Base-by-base conservation (phyloP, 192 early-diverging fungal species). In the Coemansia sp. region DNA sequence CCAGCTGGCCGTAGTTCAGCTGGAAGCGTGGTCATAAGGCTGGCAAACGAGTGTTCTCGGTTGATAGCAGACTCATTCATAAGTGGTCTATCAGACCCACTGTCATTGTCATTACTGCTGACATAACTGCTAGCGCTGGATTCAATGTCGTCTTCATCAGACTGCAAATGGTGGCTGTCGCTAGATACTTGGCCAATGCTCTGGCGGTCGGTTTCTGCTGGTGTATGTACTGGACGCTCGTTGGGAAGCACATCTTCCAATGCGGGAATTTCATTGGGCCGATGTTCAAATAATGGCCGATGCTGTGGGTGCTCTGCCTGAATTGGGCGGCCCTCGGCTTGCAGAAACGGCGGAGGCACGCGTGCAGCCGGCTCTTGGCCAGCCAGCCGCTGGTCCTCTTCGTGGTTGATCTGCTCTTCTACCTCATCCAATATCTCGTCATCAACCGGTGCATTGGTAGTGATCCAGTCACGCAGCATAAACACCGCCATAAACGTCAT, bases 381-480 rank as follows among this genome's bases (percentile, higher is more conserved):
- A 28, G 34, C 34, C 5, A 11, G 30, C 32, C 21, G 44, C 16
- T 51, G 14, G 2, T 30, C 48, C 11, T 45, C 48, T 18, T 47
- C 49, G 0, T 58, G 30, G 0, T 43, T 45, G 5, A 57, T 57
- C 30, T 62, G 36, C n/a, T 64, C 52, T 9, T 81, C 80, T 6
- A 55, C 48, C 6, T 83, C 68, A 15, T 69, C 63, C 28, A 75
- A 56, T 47, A 64, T 21, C 7, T 82, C 53, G 11, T 74, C 60
- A n/a, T 40, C 56, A 3, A 65, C 43, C 0, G 71, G 70, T 20
- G 56, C 58, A 37, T 79, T 79, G 20, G 64, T 60, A 11, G 87
- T 69, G 26, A 96, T 85, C 85, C 93, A 95, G 66, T 98, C 96
- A 18, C 89, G 87, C 55, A 98, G 75, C 34, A 90, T 81, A 55